Evolutionary conservation across 2,329 filamentous ascomycete species (phyloP), one percentile per base, ranked within the genome.

Genomic region (Clonostachys rosea): DNA sequence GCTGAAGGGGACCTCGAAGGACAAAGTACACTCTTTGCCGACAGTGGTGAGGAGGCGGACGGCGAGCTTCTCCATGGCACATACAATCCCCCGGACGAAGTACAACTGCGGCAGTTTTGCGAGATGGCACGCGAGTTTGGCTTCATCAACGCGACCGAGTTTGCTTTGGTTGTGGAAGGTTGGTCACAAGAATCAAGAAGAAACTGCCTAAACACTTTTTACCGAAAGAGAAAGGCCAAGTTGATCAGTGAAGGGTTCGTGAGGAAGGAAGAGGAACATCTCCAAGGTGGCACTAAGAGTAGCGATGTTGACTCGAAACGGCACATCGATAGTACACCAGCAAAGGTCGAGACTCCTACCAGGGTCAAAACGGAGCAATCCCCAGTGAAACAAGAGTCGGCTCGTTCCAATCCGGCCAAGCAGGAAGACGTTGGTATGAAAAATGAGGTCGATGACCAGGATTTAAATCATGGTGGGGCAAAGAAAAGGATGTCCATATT

Each of bases 121-220:
- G 87, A 84, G 24, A 96, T 97, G 89, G 89, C 91, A 2, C 78
- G 75, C 57, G 81, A 81, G 47, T 88, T 90, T 63, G 89, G 89
- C 1, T 95, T 90, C 60, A 71, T 76, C 2, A 85, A 81, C 60
- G 84, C 86, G 2, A 87, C 83, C 0, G 87, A 94, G 51, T 97
- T 97, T 74, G 94, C 91, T 5, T 71, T 96, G 36, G 83, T 91
- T 13, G 91, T 97, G 4, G 94, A 97, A 66, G 81, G 84, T 13
- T 95, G 91, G 89, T 95, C 88, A 42, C 88, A 92, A 63, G 88
- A 87, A 59, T 78, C 94, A 68, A 72, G 92, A 58, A 78, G 87
- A 51, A 83, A 86, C 54, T 91, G 83, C 64, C 70, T 97, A 24
- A 87, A 95, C 48, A 72, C 71, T 4, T 97, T 96, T 65, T 97